Evolutionary conservation across 1,284 basidiomycete genomes (phyloP), one percentile per base, ranked within the genome.

Genomic region (Ustilago nuda): DNA sequence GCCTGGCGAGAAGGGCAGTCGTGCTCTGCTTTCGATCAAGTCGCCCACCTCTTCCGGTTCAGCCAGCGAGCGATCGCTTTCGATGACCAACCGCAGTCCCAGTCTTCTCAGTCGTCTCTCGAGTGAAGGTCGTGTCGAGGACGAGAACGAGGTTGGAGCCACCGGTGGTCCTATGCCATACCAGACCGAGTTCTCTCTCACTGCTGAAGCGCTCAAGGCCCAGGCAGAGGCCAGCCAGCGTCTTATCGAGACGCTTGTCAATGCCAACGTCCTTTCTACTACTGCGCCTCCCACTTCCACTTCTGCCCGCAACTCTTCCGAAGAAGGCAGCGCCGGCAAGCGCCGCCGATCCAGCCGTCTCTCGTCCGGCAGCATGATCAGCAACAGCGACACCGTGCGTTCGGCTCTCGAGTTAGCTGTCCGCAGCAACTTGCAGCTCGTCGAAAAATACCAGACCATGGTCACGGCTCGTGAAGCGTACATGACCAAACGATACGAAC

Each of bases 381-480:
- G 41, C 56, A 72, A 61, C 41, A 19, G 45, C 35, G 75, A 72
- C 23, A 66, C 83, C 0, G 48, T 69, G 32, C 63, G 64, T 53
- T 74, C 76, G 23, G 59, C 73, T 32, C 55, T 65, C 57, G 64
- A 71, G 4, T 39, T 66, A 36, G 66, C 68, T 23, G 58, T 72
- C 19, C 56, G 48, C 12, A 74, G 62, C 64, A 76, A 66, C 45
- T 27, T 62, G 56, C 86, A 86, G 1, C 89, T 93, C 83, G 86
- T 94, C 19, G 87, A 87, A 53, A 91, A 93, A 66, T 94, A 93
- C 80, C 87, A 91, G 6, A 86, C 89, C 41, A 94, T 95, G 91
- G 89, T 90, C 1, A 88, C 89, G 54, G 91, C 92, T 60, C 89
- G 96, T n/a, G 95, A 98, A 80, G 89, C 90, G 51, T 98, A 92